These are phyloP conservation scores for Pleomassaria siparia DNA, from an alignment of 2,329 filamentous ascomycete species.

Conservation along the genomic window DNA sequence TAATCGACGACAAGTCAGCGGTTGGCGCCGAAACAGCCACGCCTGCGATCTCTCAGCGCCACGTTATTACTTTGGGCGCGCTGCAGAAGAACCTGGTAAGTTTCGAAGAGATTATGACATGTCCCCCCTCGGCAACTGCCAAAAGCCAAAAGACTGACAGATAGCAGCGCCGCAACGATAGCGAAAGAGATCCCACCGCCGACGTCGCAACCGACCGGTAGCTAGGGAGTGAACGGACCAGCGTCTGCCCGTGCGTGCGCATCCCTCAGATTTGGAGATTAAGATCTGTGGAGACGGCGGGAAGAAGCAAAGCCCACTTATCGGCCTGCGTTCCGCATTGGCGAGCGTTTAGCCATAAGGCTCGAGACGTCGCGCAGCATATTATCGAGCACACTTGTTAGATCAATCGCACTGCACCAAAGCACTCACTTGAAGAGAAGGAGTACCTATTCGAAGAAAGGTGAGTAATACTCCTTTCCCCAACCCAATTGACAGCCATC, in stretches of 20 bases:
- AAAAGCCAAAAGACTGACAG: conserved; percentile 35
- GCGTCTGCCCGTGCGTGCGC: conserved; percentile 35
- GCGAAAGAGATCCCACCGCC: conserved; percentile 27
- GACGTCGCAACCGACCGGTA: conserved; percentile 31
- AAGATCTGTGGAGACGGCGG: conserved; percentile 41
- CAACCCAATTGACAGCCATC: not conserved
- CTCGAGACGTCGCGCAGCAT: conserved; percentile 36
- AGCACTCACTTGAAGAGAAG: conserved; percentile 3
- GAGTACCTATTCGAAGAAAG: not conserved
- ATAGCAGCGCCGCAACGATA: conserved; percentile 29
- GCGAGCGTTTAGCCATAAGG: conserved; percentile 34
- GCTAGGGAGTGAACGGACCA: conserved; percentile 27
- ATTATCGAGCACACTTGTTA: conserved; percentile 2
- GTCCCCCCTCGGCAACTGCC: conserved; percentile 25
- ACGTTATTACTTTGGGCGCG: conserved; percentile 35
- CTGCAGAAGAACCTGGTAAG: conserved; percentile 41
- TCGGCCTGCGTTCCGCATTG: conserved; percentile 26
- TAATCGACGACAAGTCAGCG: conserved; percentile 30
- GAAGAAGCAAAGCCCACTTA: conserved; percentile 41
- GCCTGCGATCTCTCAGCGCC: conserved; percentile 30
- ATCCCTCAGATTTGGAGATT: conserved; percentile 22
- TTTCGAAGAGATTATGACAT: conserved; percentile 35
- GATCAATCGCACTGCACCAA: conserved; percentile 6
- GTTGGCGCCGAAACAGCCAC: conserved; percentile 39
- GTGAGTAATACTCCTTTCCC: not conserved